Conservation (phyloP, 75 land plant genomes). For the Cupressus sempervirens region DNA sequence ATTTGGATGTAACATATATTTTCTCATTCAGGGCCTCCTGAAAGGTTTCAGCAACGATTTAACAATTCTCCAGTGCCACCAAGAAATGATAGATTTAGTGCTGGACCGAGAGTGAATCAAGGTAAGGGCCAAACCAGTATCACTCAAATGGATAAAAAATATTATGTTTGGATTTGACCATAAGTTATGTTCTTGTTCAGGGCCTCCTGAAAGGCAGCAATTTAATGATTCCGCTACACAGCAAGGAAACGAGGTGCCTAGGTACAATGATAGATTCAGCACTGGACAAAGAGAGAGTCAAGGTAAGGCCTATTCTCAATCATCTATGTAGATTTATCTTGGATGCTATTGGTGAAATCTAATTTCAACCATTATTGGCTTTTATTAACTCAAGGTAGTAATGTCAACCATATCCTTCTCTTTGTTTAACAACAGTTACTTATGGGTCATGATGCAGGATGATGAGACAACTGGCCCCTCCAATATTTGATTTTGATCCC, state of each 20-base stretch:
- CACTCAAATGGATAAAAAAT: too few species aligned
- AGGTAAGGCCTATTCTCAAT: not conserved
- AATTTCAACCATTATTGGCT: not conserved
- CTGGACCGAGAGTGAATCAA: constrained; percentile 35
- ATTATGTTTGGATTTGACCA: too few species aligned
- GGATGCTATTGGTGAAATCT: not conserved
- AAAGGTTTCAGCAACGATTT: constrained; percentile 34
- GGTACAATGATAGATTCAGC: constrained; percentile 49
- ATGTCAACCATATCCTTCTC: not conserved
- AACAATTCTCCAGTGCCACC: constrained; percentile 38
- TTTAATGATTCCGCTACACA: constrained; percentile 43
- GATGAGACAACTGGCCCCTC: not conserved
- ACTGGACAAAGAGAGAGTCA: constrained; percentile 39
- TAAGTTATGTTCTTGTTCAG: too few species aligned
- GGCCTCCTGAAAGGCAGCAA: constrained; percentile 45
- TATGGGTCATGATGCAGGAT: not conserved
- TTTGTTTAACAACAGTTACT: not conserved
- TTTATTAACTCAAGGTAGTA: not conserved
- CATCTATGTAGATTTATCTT: not conserved
- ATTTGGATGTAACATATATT: too few species aligned
- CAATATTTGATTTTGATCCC: not conserved
- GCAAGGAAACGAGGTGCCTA: constrained; percentile 40
- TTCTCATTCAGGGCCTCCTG: constrained; percentile 26
- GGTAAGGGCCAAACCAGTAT: not conserved
- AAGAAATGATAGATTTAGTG: constrained; percentile 41